Percentiles rank a stretch among this genome's conserved stretches.
These are phyloP conservation scores for Aspergillus sparsus DNA, from an alignment of 495 filamentous ascomycete genomes.

Conservation along the genomic window DNA sequence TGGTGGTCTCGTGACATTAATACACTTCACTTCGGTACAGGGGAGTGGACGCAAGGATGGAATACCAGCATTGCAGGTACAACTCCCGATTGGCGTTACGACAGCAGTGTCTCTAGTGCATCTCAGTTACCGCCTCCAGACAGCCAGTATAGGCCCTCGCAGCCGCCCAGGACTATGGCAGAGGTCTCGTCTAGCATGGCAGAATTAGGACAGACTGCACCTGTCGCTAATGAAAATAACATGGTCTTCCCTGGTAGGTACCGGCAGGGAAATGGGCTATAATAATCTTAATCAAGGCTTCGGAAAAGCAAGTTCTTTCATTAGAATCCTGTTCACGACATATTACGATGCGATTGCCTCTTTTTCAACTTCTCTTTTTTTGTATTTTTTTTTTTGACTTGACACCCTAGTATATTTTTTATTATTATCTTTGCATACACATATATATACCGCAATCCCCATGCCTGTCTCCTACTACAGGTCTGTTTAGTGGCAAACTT, in stretches of 20 bases:
- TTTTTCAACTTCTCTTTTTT: too few relatives aligned
- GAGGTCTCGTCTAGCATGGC: slow-evolving; percentile 13
- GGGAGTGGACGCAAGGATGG: slow-evolving; percentile 46
- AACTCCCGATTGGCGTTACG: slow-evolving; percentile 18
- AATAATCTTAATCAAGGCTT: too few relatives aligned
- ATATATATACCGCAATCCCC: too few relatives aligned
- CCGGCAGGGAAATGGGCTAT: slow-evolving; percentile 1
- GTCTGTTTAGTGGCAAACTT: too few relatives aligned
- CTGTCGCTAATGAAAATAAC: slow-evolving; percentile 12
- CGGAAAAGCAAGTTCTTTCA: too few relatives aligned
- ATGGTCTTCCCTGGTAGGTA: slow-evolving; percentile 20
- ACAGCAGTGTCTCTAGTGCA: slow-evolving; percentile 11
- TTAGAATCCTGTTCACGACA: too few relatives aligned
- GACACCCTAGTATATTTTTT: too few relatives aligned
- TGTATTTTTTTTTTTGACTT: too few relatives aligned
- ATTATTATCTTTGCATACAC: too few relatives aligned
- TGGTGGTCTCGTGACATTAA: slow-evolving; percentile 60
- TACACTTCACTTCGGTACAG: slow-evolving; percentile 45
- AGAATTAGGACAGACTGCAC: slow-evolving; percentile 10
- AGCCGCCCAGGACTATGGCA: slow-evolving; percentile 6
- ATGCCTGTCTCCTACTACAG: too few relatives aligned
- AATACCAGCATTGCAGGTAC: slow-evolving; percentile 18
- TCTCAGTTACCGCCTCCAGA: slow-evolving; percentile 19
- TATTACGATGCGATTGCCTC: too few relatives aligned
- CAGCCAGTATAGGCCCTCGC: slow-evolving; percentile 11